Conservation (phyloP, 208 protist genomes). For the Plasmodiophora brassicae region DNA sequence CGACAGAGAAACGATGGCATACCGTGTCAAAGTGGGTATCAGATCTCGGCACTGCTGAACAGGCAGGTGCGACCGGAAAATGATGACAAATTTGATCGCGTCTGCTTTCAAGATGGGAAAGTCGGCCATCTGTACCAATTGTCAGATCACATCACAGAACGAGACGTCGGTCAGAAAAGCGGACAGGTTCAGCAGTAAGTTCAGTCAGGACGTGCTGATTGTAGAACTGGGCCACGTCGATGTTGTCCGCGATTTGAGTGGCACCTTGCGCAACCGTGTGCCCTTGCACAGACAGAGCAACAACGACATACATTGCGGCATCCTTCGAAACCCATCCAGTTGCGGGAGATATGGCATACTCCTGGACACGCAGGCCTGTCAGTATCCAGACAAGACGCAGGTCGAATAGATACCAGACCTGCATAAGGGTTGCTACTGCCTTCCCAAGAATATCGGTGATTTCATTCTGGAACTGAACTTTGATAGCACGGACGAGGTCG, state of each 20-base stretch:
- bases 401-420: too few relatives aligned
- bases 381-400: neutral
- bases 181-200: conserved; percentile 51
- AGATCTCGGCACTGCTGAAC: neutral
- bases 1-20: neutral
- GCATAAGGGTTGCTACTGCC: too few relatives aligned
- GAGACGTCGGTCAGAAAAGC: neutral
- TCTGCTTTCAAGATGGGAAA: conserved; percentile 83
- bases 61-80: conserved; percentile 79
- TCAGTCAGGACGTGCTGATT: conserved; percentile 74
- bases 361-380: neutral
- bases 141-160: neutral
- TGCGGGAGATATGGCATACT: conserved; percentile 55
- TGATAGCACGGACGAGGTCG: conserved; percentile 79
- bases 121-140: conserved; percentile 35
- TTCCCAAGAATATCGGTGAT: too few relatives aligned
- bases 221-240: conserved; percentile 80
- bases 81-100: conserved; percentile 83
- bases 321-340: conserved; percentile 86
- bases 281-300: conserved; percentile 68
- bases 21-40: neutral
- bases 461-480: conserved; percentile 60
- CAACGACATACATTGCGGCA: conserved; percentile 86
- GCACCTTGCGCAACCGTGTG: conserved; percentile 56
- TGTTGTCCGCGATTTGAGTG: conserved; percentile 54